Percentiles rank a stretch among this genome's conserved stretches.
Conservation (phyloP, 257 asterid species). For the Rehmannia glutinosa region DNA sequence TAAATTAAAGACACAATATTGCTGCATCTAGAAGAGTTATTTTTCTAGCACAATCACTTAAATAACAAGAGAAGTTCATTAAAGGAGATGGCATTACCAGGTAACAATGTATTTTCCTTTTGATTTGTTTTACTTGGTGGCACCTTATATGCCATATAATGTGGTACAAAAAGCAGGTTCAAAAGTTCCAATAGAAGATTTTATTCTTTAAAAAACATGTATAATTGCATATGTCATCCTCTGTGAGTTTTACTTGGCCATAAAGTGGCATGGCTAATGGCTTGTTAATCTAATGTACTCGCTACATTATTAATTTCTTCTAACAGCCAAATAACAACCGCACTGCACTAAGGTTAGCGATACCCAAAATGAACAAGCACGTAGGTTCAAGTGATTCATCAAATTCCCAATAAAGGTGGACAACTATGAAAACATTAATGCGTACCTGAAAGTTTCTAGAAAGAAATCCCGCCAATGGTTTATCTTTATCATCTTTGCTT, state of each 20-base stretch:
- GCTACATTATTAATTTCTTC: not conserved
- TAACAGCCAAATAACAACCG: slow-evolving; percentile 13
- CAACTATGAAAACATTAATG: not conserved
- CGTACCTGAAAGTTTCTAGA: slow-evolving; percentile 90
- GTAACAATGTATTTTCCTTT: no score
- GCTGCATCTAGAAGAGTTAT: slow-evolving; percentile 16
- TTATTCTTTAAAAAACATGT: not conserved
- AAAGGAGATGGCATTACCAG: not conserved
- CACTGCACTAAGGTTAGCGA: not conserved
- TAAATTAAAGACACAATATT: slow-evolving; percentile 3
- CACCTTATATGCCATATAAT: not conserved
- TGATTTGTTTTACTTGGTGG: not conserved
- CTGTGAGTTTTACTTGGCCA: not conserved
- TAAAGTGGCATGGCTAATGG: slow-evolving; percentile 1
- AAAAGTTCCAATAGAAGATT: slow-evolving; percentile 2
- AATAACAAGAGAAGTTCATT: slow-evolving; percentile 7
- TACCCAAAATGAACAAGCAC: slow-evolving; percentile 4
- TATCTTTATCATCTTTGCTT: slow-evolving; percentile 93
- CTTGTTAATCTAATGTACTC: not conserved
- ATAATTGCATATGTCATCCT: not conserved
- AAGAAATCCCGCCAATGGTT: slow-evolving; percentile 78
- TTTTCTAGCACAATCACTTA: slow-evolving; percentile 11
- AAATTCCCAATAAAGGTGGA: not conserved
- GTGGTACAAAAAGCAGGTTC: not conserved
- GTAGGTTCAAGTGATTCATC: not conserved